Base-by-base conservation (phyloP, 1,284 basidiomycete genomes). In the Cutaneotrichosporon dermatis region DNA sequence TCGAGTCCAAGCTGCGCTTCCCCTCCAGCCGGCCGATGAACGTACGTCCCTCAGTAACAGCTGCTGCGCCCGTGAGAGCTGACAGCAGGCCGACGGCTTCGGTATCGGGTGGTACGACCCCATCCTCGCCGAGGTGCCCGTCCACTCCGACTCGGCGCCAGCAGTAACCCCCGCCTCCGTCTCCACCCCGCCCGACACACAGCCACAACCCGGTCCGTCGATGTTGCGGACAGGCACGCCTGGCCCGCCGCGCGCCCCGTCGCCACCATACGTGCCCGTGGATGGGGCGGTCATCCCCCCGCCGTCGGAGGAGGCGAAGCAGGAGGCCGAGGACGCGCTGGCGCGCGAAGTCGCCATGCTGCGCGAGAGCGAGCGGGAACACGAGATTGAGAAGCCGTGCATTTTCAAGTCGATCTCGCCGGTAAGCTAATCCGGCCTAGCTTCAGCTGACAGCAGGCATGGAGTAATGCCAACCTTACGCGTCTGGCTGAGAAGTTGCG, bases 321-420 rank as follows among this genome's bases (percentile, higher is more conserved):
- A 56, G 16, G 55, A 59, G 5, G 57, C 53, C 12, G 59, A 67
- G 36, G 61, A 58, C 35, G 68, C 62, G 12, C 63, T 61, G 11
- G 65, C 65, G 7, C 51, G 59, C 13, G 65, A 69, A 44, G 59
- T 74, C 4, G 55, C 71, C 34, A 58, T 59, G 40, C 61, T 66
- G 54, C 61, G 71, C 33, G 67, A 72, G 52, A 33, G 57, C 25
- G 74, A 76, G 62, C 55, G 64, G 67, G 89, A 92, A 68, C 87
- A 91, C 72, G 82, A 92, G 37, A 89, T 89, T 49, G 84, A 82
- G 63, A 86, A 91, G 67, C 94, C 94, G 8, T 97, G 95, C 76
- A 90, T 98, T 62, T 98, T 97, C 78, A 97, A 93, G 54, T 90
- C 89, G n/a, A 88, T 96, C 15, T 93, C 92, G 4, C 94, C 92